These are phyloP conservation scores for Calonectria pauciramosa DNA, from an alignment of 2,329 filamentous ascomycete genomes.

Conservation along the genomic window DNA sequence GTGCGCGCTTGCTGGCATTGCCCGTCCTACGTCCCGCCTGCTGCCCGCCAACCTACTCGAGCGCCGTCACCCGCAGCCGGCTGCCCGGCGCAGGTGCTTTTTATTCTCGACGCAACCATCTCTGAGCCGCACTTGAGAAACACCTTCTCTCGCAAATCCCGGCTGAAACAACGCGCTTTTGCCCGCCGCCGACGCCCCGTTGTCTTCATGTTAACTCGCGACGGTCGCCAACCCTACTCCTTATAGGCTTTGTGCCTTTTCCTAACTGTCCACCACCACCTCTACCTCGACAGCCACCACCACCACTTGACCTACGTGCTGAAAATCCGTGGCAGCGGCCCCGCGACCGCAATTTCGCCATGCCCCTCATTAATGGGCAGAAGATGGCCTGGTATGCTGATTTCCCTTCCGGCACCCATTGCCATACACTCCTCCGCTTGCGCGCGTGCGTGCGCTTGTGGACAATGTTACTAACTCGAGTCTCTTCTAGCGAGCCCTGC, in stretches of 20 bases:
- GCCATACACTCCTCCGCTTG: background rate
- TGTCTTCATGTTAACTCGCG: conserved; percentile 37
- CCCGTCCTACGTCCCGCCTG: conserved; percentile 8
- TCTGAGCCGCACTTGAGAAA: conserved; percentile 17
- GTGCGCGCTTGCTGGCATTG: background rate
- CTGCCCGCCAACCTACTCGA: conserved; percentile 5
- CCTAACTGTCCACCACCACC: conserved; percentile 23
- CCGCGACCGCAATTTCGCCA: conserved; percentile 51
- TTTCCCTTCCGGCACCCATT: background rate
- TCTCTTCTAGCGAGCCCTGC: conserved; percentile 73
- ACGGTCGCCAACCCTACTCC: conserved; percentile 12
- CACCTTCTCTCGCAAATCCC: background rate
- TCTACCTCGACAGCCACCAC: conserved; percentile 7
- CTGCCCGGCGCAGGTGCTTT: conserved; percentile 18
- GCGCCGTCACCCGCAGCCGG: conserved; percentile 19
- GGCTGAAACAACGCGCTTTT: background rate
- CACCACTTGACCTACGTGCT: conserved; percentile 13
- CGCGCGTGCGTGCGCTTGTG: background rate
- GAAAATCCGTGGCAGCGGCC: conserved; percentile 33
- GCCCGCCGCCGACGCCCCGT: conserved; percentile 18
- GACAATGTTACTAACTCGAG: conserved; percentile 30
- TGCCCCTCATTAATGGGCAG: conserved; percentile 78
- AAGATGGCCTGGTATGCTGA: conserved; percentile 80
- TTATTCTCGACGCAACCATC: conserved; percentile 15
- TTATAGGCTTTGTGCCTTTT: conserved; percentile 37